These are phyloP conservation scores for Lojkania enalia DNA, from an alignment of 2,329 filamentous ascomycete species.

Conservation along the genomic window DNA sequence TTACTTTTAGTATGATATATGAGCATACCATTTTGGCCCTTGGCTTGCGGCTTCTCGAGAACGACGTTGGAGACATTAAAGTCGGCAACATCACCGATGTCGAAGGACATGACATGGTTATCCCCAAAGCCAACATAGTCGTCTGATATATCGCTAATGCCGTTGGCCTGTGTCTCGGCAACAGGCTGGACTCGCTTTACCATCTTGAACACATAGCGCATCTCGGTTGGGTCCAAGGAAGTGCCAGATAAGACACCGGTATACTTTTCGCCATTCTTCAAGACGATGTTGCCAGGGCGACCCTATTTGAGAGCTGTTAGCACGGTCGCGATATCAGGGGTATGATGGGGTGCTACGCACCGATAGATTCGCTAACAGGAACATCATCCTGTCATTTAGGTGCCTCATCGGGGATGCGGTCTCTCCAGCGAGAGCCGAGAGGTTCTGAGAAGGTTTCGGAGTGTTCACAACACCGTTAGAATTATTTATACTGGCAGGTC, in stretches of 20 bases:
- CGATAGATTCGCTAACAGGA: constrained; percentile 61
- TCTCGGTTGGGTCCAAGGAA: constrained; percentile 55
- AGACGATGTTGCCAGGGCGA: constrained; percentile 57
- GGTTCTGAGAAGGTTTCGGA: constrained; percentile 48
- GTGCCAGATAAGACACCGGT: constrained; percentile 64
- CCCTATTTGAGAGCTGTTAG: constrained; percentile 49
- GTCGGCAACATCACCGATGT: constrained; percentile 63
- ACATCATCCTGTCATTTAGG: constrained; percentile 63
- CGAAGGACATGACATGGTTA: constrained; percentile 61
- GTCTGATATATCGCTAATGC: constrained; percentile 44
- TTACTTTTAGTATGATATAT: not conserved
- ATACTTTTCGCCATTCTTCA: constrained; percentile 64
- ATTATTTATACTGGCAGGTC: constrained; percentile 51
- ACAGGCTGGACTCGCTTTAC: constrained; percentile 55
- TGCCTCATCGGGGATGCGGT: constrained; percentile 59
- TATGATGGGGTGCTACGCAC: constrained; percentile 51
- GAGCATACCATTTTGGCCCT: constrained; percentile 61
- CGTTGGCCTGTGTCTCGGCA: constrained; percentile 51
- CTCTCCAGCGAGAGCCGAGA: constrained; percentile 48
- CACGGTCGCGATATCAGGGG: too few relatives aligned
- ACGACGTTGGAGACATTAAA: constrained; percentile 58
- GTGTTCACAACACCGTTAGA: constrained; percentile 58
- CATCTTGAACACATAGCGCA: constrained; percentile 67
- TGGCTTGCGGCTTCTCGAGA: constrained; percentile 55
- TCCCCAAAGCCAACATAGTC: constrained; percentile 53